Percentiles rank a stretch among this genome's conserved stretches.
Conservation (phyloP, 2,329 filamentous ascomycete genomes). For the Didymella sp. region DNA sequence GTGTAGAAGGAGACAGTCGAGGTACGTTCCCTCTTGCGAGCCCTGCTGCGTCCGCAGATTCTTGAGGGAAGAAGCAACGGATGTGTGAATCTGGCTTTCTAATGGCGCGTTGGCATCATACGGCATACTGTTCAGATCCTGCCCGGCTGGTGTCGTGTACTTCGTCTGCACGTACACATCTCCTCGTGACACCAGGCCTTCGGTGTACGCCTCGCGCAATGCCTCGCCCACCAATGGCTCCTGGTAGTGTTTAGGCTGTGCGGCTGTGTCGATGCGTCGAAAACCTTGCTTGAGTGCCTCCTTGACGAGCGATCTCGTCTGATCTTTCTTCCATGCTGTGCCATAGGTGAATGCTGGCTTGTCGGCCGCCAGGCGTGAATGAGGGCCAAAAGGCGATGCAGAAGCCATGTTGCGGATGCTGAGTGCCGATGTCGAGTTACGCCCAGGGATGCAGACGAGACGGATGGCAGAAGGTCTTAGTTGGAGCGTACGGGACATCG, state of each 20-base stretch:
- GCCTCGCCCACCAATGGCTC: constrained; percentile 74
- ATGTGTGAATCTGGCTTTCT: constrained; percentile 69
- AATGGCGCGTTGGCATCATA: constrained; percentile 67
- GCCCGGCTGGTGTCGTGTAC: constrained; percentile 70
- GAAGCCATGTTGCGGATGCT: constrained; percentile 32
- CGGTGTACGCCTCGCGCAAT: constrained; percentile 65
- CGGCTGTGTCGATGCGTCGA: constrained; percentile 76
- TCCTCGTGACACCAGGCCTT: constrained; percentile 64
- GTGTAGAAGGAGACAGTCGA: constrained; percentile 67
- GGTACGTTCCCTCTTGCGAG: constrained; percentile 55
- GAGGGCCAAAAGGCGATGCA: constrained; percentile 12
- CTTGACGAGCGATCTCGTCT: constrained; percentile 71
- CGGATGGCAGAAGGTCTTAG: no score
- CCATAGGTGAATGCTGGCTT: constrained; percentile 68
- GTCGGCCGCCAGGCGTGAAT: constrained; percentile 26
- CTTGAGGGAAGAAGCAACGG: constrained; percentile 69
- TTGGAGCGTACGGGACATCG: not conserved
- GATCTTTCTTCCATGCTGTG: constrained; percentile 83
- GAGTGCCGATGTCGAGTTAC: not conserved
- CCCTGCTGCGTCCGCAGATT: constrained; percentile 59
- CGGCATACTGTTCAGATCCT: constrained; percentile 66
- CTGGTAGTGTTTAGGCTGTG: constrained; percentile 78
- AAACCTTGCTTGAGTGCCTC: constrained; percentile 73
- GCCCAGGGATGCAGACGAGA: no score
- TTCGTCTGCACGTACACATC: constrained; percentile 85